Base-by-base conservation (phyloP, 768 basidiomycete genomes). In the Mycena albidolilacea region DNA sequence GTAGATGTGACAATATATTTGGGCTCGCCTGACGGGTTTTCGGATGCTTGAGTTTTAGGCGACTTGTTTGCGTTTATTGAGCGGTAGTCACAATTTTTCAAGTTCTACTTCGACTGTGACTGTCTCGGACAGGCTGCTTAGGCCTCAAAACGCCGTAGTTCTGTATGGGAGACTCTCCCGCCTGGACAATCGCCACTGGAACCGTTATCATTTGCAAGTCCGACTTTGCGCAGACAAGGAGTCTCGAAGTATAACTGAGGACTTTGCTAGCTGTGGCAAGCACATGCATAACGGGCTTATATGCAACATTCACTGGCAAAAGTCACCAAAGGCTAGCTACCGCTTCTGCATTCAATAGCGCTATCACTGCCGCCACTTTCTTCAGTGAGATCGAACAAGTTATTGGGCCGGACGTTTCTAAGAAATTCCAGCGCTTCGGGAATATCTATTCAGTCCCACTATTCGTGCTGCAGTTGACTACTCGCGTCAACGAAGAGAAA, bases 201-300 rank as follows among this genome's bases (percentile, higher is more conserved):
- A 89, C 92, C 37, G 78, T 88, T 73, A 81, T 88, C 82, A 90
- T 92, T 91, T 95, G 93, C 93, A 88, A 92, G 93, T 94, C 90
- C 90, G 91, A 92, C 86, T 84, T 83, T 76, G 64, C 71, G 58
- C 75, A 73, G 41, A 55, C 54, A 17, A 37, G 70, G 75, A 66
- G 70, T 50, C 76, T 48, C 72, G 75, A 78, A 82, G 70, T 81
- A 77, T 76, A 71, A 79, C 77, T 78, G 74, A 79, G 72, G 52
- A 59, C 52, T 74, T 69, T 64, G 55, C 52, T 76, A 96, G 95
- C 92, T 69, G 82, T 85, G 62, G 75, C 88, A 41, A 90, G 91
- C 72, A 91, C 90, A 46, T 83, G 87, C 64, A 75, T 82, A 17
- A 86, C 86, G 17, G 87, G 87, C 23, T 67, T 86, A 8, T 83